phyloP scores from a whole-genome alignment of 768 basidiomycete species.

The Leccinellum albellum region DNA sequence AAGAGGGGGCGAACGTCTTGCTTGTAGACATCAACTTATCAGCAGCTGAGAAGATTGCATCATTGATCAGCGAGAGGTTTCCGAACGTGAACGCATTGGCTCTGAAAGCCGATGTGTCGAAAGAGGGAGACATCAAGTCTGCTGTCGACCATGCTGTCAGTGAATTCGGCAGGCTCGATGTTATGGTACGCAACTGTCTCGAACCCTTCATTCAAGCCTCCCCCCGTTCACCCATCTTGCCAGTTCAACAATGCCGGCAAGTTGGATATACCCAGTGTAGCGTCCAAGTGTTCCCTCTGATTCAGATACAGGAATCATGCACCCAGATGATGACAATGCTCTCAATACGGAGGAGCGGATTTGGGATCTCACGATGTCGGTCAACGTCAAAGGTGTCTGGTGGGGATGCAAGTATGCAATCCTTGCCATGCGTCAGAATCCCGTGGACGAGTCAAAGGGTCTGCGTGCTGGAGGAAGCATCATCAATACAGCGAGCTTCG shows the following conservation, averaged over 20 bases:
- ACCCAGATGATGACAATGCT: constrained; percentile 90
- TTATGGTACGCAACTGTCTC: constrained; percentile 63
- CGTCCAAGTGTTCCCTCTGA: not conserved
- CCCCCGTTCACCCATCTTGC: constrained; percentile 2
- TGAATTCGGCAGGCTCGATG: constrained; percentile 89
- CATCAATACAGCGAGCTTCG: constrained; percentile 98
- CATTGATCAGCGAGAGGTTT: constrained; percentile 58
- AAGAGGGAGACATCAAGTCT: constrained; percentile 81
- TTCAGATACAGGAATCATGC: constrained; percentile 82
- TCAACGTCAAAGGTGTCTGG: constrained; percentile 99
- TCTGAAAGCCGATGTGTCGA: constrained; percentile 80
- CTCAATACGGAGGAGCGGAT: constrained; percentile 94
- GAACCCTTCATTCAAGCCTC: not conserved
- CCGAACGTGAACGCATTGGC: constrained; percentile 69
- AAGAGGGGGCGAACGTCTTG: constrained; percentile 89
- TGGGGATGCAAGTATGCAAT: constrained; percentile 99
- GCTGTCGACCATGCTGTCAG: constrained; percentile 76
- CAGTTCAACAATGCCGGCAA: constrained; percentile 93
- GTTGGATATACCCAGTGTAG: constrained; percentile 10
- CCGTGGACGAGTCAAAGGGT: constrained; percentile 74
- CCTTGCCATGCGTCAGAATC: constrained; percentile 91
- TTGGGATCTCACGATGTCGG: constrained; percentile 90
- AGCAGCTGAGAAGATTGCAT: constrained; percentile 65
- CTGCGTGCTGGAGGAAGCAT: constrained; percentile 84
- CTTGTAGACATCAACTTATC: constrained; percentile 83